phyloP scores from a whole-genome alignment of 2,329 filamentous ascomycete species.

The Hymenoscyphus salicellus region DNA sequence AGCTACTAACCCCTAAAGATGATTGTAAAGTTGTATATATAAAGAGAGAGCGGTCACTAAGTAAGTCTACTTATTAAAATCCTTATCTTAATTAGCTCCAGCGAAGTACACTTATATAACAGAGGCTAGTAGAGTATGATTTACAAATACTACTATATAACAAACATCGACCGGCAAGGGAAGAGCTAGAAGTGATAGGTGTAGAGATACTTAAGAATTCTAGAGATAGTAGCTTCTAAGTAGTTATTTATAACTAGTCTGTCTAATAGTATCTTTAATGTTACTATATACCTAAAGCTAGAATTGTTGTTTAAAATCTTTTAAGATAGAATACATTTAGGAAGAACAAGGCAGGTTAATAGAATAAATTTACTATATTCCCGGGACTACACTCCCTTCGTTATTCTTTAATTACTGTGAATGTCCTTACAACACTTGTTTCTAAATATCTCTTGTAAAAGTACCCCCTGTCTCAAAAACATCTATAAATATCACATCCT shows the following conservation, averaged over 20 bases:
- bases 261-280: background rate
- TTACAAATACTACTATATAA: conserved; percentile 1
- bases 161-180: conserved; percentile 1
- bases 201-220: conserved; percentile 5
- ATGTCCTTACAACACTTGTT: too few species aligned
- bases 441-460: background rate
- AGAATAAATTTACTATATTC: background rate
- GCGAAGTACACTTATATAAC: too few species aligned
- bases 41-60: too few species aligned
- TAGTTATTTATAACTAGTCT: background rate
- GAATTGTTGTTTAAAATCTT: background rate
- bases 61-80: too few species aligned
- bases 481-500: background rate
- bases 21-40: too few species aligned
- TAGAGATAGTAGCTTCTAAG: conserved; percentile 1
- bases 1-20: too few species aligned
- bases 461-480: background rate
- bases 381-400: too few species aligned
- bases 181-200: conserved; percentile 8
- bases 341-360: background rate
- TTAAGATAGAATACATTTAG: background rate
- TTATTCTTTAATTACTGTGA: too few species aligned
- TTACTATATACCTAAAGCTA: background rate
- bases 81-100: too few species aligned
- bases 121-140: background rate